Conservation (phyloP, 169 alveolate genomes). For the Blepharisma undulans region DNA sequence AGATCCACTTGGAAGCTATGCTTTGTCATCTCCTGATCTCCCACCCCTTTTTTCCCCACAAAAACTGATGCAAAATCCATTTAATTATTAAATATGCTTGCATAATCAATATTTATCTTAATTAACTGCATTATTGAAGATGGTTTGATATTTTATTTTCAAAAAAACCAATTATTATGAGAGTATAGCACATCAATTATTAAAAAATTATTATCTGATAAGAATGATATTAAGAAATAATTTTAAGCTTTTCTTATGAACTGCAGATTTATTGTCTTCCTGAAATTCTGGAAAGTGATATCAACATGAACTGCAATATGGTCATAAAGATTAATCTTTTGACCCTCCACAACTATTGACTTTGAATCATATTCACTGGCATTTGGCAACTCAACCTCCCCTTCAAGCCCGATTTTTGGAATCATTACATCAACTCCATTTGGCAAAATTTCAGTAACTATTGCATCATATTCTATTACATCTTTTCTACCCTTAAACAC, state of each 20-base stretch:
- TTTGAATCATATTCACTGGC: neutral
- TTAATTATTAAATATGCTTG: no score
- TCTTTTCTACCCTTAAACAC: constrained; percentile 82
- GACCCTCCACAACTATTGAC: neutral
- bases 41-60: neutral
- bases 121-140: neutral
- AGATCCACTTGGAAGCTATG: neutral
- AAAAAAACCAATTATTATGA: no score
- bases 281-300: constrained; percentile 25
- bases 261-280: constrained; percentile 19
- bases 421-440: constrained; percentile 62
- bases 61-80: neutral
- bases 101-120: no score
- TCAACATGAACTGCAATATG: neutral
- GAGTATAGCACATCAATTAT: no score
- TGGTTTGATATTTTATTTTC: no score
- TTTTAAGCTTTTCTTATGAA: neutral
- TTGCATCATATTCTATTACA: constrained; percentile 39
- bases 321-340: neutral
- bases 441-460: constrained; percentile 54
- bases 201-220: neutral
- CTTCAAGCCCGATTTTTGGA: constrained; percentile 74
- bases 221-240: neutral
- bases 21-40: neutral
- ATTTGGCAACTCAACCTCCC: constrained; percentile 17